A percentile compares a stretch with the other conserved stretches of the same genome.
Evolutionary conservation across 2,329 filamentous ascomycete genomes (phyloP).

Genomic region (Ophiocordyceps camponoti-saundersi): DNA sequence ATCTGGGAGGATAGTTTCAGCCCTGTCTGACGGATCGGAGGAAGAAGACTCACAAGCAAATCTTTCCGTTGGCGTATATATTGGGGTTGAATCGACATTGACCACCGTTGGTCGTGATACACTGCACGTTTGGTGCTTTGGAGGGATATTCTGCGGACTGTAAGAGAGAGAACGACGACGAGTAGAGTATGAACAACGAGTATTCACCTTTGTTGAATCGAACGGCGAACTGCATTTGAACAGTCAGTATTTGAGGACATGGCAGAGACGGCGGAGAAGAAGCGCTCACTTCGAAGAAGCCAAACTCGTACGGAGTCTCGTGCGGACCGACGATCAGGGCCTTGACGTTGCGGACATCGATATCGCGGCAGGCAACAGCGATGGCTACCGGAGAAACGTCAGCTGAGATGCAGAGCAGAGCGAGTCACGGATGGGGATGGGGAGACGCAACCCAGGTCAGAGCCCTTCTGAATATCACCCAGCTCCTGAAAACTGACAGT

Average conservation of each 20-base stretch:
- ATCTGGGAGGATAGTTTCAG: constrained; percentile 30
- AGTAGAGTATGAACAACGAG: not conserved
- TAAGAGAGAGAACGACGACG: constrained; percentile 2
- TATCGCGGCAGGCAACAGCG: constrained; percentile 72
- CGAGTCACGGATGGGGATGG: not conserved
- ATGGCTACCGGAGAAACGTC: constrained; percentile 38
- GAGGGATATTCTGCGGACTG: constrained; percentile 57
- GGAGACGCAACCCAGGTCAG: constrained; percentile 58
- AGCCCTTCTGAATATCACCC: constrained; percentile 64
- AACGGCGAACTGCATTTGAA: constrained; percentile 51
- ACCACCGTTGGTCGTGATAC: constrained; percentile 77
- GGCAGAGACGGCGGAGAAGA: not conserved
- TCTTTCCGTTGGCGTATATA: constrained; percentile 80
- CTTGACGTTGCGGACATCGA: constrained; percentile 74
- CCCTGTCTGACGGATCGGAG: not conserved
- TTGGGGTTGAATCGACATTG: constrained; percentile 90
- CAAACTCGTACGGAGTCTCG: constrained; percentile 91
- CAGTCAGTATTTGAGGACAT: not conserved
- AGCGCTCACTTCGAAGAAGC: constrained; percentile 72
- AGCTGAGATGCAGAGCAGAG: not conserved
- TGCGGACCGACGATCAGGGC: constrained; percentile 84
- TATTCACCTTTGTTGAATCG: constrained; percentile 55
- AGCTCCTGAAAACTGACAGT: constrained; percentile 45
- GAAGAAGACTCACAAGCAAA: constrained; percentile 56
- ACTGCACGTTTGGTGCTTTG: constrained; percentile 43